These are phyloP conservation scores for Spizellomyces sp. DNA, from an alignment of 192 early-diverging fungal genomes.

Conservation along the genomic window DNA sequence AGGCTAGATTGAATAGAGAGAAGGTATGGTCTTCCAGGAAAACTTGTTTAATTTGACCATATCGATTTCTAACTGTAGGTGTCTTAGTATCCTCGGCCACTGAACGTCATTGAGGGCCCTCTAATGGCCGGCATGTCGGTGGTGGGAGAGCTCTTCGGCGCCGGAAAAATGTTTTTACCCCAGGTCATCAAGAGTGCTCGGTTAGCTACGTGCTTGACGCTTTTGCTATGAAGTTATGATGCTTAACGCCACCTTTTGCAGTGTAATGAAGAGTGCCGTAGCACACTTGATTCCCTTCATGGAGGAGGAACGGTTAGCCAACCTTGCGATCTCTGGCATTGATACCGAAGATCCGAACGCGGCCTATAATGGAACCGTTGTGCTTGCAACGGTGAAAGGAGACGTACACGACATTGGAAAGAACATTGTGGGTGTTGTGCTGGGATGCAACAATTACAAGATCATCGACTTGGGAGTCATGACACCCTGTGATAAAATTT, in stretches of 20 bases:
- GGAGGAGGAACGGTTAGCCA: constrained; percentile 83
- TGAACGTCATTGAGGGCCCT: constrained; percentile 96
- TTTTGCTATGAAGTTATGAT: neutral
- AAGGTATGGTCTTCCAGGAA: constrained; percentile 27
- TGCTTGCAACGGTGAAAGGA: constrained; percentile 96
- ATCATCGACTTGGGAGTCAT: constrained; percentile 96
- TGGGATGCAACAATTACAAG: constrained; percentile 97
- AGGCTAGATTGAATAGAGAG: constrained; percentile 73
- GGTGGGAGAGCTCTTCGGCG: constrained; percentile 93
- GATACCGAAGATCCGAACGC: constrained; percentile 60
- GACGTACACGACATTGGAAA: constrained; percentile 99
- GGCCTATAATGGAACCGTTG: constrained; percentile 84
- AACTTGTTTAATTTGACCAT: neutral
- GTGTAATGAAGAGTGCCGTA: constrained; percentile 98
- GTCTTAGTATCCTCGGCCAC: constrained; percentile 75
- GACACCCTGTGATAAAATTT: constrained; percentile 92
- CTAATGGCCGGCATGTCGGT: constrained; percentile 93
- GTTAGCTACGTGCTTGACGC: neutral
- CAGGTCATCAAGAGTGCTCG: constrained; percentile 92
- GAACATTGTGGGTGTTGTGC: constrained; percentile 95
- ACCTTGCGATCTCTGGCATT: constrained; percentile 55
- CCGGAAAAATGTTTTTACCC: constrained; percentile 97
- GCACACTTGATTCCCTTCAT: constrained; percentile 94
- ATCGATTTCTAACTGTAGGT: neutral
- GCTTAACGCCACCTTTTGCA: constrained; percentile 8